Conservation (phyloP, 768 basidiomycete genomes). For the Russula earlei region DNA sequence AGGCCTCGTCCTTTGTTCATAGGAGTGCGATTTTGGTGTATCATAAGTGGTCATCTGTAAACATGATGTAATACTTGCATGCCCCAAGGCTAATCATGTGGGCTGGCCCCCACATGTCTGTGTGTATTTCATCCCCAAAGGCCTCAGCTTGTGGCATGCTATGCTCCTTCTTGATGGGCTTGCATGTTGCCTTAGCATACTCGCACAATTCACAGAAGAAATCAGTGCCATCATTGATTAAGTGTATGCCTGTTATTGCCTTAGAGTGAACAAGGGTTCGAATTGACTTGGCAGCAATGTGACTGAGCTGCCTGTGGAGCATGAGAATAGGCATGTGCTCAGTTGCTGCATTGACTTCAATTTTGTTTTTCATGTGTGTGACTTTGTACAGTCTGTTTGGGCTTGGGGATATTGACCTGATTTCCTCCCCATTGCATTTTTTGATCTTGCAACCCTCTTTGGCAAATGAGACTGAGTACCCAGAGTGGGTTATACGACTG, state of each 20-base stretch:
- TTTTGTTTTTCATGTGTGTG: too few species aligned
- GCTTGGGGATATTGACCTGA: too few species aligned
- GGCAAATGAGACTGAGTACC: too few species aligned
- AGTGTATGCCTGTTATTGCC: neutral
- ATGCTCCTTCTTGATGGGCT: neutral
- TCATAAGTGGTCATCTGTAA: constrained; percentile 29
- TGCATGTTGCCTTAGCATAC: neutral
- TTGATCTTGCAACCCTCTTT: too few species aligned
- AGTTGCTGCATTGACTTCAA: too few species aligned
- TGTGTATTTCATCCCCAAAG: neutral
- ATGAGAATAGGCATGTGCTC: neutral
- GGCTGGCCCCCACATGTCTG: constrained; percentile 14
- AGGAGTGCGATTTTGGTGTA: constrained; percentile 24
- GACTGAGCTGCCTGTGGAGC: neutral
- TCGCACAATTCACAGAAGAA: neutral
- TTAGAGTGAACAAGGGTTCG: neutral
- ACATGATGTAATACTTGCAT: constrained; percentile 28
- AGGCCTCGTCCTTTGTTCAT: constrained; percentile 24
- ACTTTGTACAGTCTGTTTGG: too few species aligned
- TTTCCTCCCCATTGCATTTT: too few species aligned
- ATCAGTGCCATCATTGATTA: fast-evolving
- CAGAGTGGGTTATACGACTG: too few species aligned
- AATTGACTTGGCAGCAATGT: neutral
- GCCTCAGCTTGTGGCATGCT: neutral
- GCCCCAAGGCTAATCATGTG: constrained; percentile 21